Evolutionary conservation across 495 filamentous ascomycete species (phyloP).

Genomic region (Talaromyces thailandensis): DNA sequence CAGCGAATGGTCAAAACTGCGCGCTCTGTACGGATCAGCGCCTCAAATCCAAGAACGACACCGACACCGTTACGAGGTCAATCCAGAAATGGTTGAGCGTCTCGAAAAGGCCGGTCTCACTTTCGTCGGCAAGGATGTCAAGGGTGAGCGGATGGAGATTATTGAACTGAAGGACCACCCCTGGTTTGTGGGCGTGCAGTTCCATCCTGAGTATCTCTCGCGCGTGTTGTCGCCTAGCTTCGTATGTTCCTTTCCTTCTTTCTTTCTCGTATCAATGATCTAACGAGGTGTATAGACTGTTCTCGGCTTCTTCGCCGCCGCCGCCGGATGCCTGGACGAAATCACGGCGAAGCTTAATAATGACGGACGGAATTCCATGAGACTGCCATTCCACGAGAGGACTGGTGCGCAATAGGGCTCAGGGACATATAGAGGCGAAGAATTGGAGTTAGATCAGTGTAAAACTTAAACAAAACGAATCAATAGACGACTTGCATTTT

Average conservation of each 20-base stretch:
- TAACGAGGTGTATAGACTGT: conserved; percentile 42
- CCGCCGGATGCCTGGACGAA: conserved; percentile 52
- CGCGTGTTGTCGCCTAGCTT: neutral
- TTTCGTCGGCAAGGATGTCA: conserved; percentile 69
- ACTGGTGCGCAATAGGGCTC: neutral
- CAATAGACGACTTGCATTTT: neutral
- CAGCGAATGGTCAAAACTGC: conserved; percentile 72
- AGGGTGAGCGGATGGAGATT: conserved; percentile 81
- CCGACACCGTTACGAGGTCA: conserved; percentile 41
- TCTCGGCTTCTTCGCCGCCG: conserved; percentile 79
- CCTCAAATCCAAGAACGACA: conserved; percentile 40
- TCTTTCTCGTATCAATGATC: neutral
- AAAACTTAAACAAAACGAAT: neutral
- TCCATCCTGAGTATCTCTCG: conserved; percentile 72
- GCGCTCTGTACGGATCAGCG: conserved; percentile 58
- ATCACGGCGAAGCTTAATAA: conserved; percentile 17
- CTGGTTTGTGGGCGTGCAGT: conserved; percentile 86
- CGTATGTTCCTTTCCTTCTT: neutral
- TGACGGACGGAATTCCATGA: neutral
- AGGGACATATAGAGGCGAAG: neutral
- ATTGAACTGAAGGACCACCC: conserved; percentile 84
- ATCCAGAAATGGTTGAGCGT: conserved; percentile 26
- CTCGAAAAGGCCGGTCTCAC: conserved; percentile 27
- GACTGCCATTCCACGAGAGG: neutral
- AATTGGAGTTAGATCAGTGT: neutral